Conservation (phyloP, 345 rosid species). For the Lepidium aucheri region DNA sequence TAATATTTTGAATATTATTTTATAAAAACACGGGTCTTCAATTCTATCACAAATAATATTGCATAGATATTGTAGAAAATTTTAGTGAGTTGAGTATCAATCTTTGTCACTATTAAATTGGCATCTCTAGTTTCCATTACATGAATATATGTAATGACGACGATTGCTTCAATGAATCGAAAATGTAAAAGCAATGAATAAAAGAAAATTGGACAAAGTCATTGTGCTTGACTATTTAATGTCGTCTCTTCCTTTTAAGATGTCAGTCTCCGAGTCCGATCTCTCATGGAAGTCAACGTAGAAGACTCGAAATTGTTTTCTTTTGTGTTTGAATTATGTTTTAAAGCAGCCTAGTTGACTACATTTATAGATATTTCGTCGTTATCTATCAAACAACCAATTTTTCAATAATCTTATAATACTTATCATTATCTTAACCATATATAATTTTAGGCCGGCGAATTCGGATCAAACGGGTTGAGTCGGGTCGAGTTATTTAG, state of each 20-base stretch:
- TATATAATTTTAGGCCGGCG: too few relatives aligned
- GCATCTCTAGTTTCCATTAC: neutral
- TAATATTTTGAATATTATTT: neutral
- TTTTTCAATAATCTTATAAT: neutral
- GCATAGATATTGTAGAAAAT: neutral
- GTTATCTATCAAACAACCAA: slow-evolving; percentile 18
- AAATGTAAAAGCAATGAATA: neutral
- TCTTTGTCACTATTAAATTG: slow-evolving; percentile 19
- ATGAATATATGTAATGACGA: too few relatives aligned
- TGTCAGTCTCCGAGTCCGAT: neutral
- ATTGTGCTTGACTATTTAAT: slow-evolving; percentile 9
- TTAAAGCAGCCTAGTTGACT: slow-evolving; percentile 20
- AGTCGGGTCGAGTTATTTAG: too few relatives aligned
- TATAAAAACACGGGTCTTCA: neutral
- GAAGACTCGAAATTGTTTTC: neutral
- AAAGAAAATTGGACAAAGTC: slow-evolving; percentile 2
- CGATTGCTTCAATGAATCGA: too few relatives aligned
- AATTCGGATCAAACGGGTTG: too few relatives aligned
- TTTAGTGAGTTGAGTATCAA: slow-evolving; percentile 15
- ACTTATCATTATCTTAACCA: neutral
- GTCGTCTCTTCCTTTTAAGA: slow-evolving; percentile 5
- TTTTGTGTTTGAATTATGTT: neutral
- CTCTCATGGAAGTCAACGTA: slow-evolving; percentile 10
- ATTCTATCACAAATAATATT: neutral
- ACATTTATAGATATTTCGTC: slow-evolving; percentile 15